Evolutionary conservation across 164 flowering plant genomes (phyloP).

Genomic region (Platanus orientalis): DNA sequence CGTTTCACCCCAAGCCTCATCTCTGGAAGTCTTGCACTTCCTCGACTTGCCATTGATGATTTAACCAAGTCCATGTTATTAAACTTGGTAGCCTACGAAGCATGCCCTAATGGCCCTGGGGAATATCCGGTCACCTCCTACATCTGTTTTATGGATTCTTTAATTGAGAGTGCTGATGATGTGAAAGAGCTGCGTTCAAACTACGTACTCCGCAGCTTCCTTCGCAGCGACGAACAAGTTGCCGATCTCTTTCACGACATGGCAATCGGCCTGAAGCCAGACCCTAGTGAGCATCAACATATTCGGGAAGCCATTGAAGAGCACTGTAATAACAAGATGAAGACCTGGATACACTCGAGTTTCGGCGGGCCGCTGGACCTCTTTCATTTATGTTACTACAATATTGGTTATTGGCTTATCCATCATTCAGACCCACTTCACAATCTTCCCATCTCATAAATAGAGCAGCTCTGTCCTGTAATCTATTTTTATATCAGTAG

Average conservation of each 20-base stretch:
- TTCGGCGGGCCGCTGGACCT: no score
- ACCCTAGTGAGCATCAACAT: no score
- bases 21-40: slow-evolving; percentile 8
- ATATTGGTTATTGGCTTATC: no score
- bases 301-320: no score
- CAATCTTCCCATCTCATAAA: no score
- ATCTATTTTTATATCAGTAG: no score
- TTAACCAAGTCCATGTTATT: slow-evolving; percentile 9
- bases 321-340: no score
- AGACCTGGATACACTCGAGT: no score
- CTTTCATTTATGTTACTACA: no score
- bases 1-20: not conserved
- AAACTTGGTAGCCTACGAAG: slow-evolving; percentile 13
- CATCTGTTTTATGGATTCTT: slow-evolving; percentile 11
- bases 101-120: not conserved
- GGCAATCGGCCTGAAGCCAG: not conserved
- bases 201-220: slow-evolving; percentile 1
- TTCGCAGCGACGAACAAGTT: slow-evolving; percentile 12
- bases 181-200: slow-evolving; percentile 13
- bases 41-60: slow-evolving; percentile 6
- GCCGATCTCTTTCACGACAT: slow-evolving; percentile 11
- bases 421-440: no score
- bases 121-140: slow-evolving; percentile 5
- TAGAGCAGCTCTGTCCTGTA: no score
- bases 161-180: slow-evolving; percentile 11